phyloP scores from a whole-genome alignment of 495 filamentous ascomycete genomes.

The Elaphomyces granulatus region DNA sequence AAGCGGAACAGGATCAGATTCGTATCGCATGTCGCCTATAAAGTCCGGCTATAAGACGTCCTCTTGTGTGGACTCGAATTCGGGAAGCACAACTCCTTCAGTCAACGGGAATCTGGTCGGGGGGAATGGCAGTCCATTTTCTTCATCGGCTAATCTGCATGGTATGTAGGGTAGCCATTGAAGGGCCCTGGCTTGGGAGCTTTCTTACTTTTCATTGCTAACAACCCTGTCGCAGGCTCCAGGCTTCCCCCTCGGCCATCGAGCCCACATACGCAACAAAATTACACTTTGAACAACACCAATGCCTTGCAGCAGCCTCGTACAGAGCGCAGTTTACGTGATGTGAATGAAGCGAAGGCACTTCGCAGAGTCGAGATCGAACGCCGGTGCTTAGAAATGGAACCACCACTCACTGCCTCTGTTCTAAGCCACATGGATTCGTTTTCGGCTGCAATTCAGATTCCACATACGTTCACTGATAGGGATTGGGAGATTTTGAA shows the following conservation, averaged over 20 bases:
- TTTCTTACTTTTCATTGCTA: too few relatives aligned
- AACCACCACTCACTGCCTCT: conserved; percentile 43
- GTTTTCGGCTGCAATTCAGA: conserved; percentile 55
- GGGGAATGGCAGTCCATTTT: too few relatives aligned
- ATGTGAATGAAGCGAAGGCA: conserved; percentile 42
- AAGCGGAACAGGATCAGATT: too few relatives aligned
- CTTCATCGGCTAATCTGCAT: too few relatives aligned
- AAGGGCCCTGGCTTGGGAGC: too few relatives aligned
- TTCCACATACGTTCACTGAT: conserved; percentile 47
- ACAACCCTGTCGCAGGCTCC: not conserved
- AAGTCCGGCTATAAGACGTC: too few relatives aligned
- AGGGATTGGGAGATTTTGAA: conserved; percentile 48
- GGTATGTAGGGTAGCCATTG: too few relatives aligned
- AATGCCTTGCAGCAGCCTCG: conserved; percentile 12
- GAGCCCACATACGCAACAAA: conserved; percentile 2
- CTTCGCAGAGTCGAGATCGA: conserved; percentile 52
- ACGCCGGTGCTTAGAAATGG: conserved; percentile 41
- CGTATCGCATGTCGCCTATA: too few relatives aligned
- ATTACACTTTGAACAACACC: not conserved
- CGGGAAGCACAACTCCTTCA: too few relatives aligned
- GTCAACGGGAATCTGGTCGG: too few relatives aligned
- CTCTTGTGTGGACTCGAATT: too few relatives aligned
- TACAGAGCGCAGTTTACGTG: conserved; percentile 25
- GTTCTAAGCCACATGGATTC: conserved; percentile 51
- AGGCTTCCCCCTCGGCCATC: conserved; percentile 1